phyloP scores from a whole-genome alignment of 441 rosid genomes.

The Populus hybrid region DNA sequence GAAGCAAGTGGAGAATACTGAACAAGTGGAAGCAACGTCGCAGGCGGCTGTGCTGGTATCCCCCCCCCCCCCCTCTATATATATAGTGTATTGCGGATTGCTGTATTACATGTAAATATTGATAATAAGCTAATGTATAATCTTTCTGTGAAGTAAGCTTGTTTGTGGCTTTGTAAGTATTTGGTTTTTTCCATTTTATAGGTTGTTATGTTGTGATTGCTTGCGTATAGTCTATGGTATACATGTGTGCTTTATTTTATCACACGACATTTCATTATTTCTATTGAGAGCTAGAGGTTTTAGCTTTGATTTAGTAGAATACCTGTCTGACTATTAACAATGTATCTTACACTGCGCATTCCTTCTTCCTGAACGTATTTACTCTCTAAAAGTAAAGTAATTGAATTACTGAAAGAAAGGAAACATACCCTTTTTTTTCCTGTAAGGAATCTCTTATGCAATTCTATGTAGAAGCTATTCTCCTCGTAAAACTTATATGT shows the following conservation, averaged over 20 bases:
- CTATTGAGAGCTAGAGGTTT: background rate
- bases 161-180: background rate
- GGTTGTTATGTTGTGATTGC: background rate
- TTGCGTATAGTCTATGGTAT: background rate
- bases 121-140: background rate
- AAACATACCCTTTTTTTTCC: background rate
- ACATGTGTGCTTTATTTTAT: background rate
- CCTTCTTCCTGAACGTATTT: background rate
- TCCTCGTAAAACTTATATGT: background rate
- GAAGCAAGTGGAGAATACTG: conserved; percentile 35
- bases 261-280: background rate
- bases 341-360: background rate
- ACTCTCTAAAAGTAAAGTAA: background rate
- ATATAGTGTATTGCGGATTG: too few relatives aligned
- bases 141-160: background rate
- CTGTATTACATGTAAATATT: background rate
- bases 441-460: background rate
- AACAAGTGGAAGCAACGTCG: conserved; percentile 50
- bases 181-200: background rate
- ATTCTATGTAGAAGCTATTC: background rate
- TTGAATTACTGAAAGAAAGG: background rate
- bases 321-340: background rate
- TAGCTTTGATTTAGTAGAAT: background rate
- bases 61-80: too few relatives aligned
- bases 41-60: conserved; percentile 78